phyloP scores from a whole-genome alignment of 257 asterid genomes.

The Solanum dulcamara region DNA sequence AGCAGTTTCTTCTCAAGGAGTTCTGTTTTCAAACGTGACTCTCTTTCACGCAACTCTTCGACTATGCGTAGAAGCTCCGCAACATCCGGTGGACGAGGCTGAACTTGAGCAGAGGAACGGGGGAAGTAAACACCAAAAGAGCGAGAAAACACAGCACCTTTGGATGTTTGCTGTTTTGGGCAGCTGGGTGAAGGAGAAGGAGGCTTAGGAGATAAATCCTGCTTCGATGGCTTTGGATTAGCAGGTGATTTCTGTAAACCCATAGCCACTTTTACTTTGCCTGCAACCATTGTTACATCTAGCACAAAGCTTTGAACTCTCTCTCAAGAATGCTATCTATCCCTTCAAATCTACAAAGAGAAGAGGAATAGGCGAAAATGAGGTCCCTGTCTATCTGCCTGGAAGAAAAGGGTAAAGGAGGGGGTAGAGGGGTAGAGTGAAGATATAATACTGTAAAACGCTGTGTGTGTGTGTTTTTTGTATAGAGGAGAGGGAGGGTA shows the following conservation, averaged over 20 bases:
- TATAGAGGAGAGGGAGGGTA: background rate
- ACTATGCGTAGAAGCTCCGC: slow-evolving; percentile 55
- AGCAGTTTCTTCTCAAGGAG: slow-evolving; percentile 56
- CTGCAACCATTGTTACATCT: slow-evolving; percentile 60
- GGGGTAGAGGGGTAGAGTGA: background rate
- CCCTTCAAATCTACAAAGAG: background rate
- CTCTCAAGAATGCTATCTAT: background rate
- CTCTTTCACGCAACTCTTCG: slow-evolving; percentile 57
- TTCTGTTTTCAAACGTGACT: slow-evolving; percentile 65
- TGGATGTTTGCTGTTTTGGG: slow-evolving; percentile 23
- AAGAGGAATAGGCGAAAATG: background rate
- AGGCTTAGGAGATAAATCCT: slow-evolving; percentile 36
- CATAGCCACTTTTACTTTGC: slow-evolving; percentile 64
- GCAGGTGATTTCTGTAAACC: slow-evolving; percentile 67
- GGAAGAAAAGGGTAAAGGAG: background rate
- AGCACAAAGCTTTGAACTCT: background rate
- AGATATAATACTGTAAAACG: background rate
- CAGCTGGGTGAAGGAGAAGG: slow-evolving; percentile 28
- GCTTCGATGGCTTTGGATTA: slow-evolving; percentile 19
- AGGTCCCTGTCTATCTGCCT: background rate
- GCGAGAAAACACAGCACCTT: slow-evolving; percentile 44
- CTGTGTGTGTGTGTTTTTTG: background rate
- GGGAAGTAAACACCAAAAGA: slow-evolving; percentile 74
- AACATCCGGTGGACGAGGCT: slow-evolving; percentile 91
- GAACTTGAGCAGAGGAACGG: slow-evolving; percentile 79